Evolutionary conservation across 495 filamentous ascomycete genomes (phyloP).

Genomic region (Parmelia sp.): DNA sequence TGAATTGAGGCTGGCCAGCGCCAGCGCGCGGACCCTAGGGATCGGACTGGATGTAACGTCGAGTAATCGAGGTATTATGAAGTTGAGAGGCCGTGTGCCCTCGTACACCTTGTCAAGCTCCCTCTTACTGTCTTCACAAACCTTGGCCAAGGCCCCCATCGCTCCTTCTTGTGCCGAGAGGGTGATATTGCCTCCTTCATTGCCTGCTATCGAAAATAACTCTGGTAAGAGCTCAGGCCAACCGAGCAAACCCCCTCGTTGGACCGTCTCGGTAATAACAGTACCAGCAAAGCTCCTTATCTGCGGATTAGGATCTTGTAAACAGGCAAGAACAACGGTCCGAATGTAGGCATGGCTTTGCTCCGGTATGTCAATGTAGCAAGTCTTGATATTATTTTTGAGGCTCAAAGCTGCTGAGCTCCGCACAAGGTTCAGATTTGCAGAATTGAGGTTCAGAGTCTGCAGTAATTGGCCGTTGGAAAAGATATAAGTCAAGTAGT

Average conservation of each 20-base stretch:
- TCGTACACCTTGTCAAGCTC: slow-evolving; percentile 78
- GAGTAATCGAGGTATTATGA: slow-evolving; percentile 87
- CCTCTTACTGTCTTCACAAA: slow-evolving; percentile 93
- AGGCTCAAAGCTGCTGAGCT: slow-evolving; percentile 86
- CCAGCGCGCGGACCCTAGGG: slow-evolving; percentile 67
- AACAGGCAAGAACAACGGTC: slow-evolving; percentile 64
- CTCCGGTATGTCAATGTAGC: slow-evolving; percentile 64
- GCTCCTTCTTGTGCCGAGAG: slow-evolving; percentile 79
- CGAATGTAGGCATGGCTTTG: slow-evolving; percentile 66
- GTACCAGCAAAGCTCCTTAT: slow-evolving; percentile 86
- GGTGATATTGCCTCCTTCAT: slow-evolving; percentile 59
- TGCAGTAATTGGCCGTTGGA: slow-evolving; percentile 58
- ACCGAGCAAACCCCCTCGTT: slow-evolving; percentile 72
- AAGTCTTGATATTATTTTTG: slow-evolving; percentile 79
- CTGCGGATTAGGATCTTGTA: slow-evolving; percentile 74
- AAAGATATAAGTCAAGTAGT: slow-evolving; percentile 90
- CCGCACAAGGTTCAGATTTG: slow-evolving; percentile 65
- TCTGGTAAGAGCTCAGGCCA: slow-evolving; percentile 89
- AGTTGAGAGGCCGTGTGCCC: slow-evolving; percentile 76
- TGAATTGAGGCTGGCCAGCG: slow-evolving; percentile 79
- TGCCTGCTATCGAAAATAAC: slow-evolving; percentile 67
- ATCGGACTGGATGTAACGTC: slow-evolving; percentile 70
- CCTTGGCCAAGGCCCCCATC: slow-evolving; percentile 86
- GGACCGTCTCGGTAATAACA: slow-evolving; percentile 91
- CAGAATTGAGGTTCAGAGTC: slow-evolving; percentile 47